A percentile compares a stretch with the other conserved stretches of the same genome.
phyloP scores from a whole-genome alignment of 495 filamentous ascomycete genomes.

The Symbiotaphrina buchneri region DNA sequence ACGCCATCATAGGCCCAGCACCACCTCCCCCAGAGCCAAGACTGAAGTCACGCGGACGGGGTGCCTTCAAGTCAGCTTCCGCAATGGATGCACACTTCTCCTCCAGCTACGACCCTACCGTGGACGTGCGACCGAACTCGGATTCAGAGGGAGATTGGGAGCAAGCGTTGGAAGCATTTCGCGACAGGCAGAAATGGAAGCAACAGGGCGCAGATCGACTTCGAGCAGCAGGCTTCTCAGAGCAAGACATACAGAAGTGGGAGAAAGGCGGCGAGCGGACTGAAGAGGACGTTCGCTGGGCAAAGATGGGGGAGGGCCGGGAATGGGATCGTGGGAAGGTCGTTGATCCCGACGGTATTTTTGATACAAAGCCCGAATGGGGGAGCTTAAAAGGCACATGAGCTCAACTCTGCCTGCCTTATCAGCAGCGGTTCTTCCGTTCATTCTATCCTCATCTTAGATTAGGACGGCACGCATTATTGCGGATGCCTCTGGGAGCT shows the following conservation, averaged over 20 bases:
- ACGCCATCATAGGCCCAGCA: constrained; percentile 59
- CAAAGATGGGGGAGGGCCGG: constrained; percentile 50
- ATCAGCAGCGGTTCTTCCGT: no score
- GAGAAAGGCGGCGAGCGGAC: constrained; percentile 38
- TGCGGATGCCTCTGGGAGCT: no score
- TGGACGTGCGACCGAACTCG: constrained; percentile 38
- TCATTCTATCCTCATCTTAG: no score
- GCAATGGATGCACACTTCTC: constrained; percentile 68
- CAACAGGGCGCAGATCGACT: constrained; percentile 56
- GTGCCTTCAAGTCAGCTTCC: constrained; percentile 30
- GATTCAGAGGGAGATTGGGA: constrained; percentile 53
- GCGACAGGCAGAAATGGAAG: constrained; percentile 70
- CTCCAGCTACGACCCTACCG: constrained; percentile 48
- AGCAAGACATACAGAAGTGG: constrained; percentile 56
- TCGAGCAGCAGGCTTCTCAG: constrained; percentile 56
- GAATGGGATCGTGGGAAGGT: constrained; percentile 88
- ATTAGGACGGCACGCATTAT: no score
- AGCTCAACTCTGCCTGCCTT: no score
- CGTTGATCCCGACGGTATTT: constrained; percentile 35
- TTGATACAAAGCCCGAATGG: constrained; percentile 19
- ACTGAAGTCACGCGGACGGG: constrained; percentile 54
- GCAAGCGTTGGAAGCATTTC: constrained; percentile 52
- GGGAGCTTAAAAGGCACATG: constrained; percentile 13
- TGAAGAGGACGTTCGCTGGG: constrained; percentile 54
- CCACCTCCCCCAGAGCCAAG: constrained; percentile 27